Conservation (phyloP, 2,329 filamentous ascomycete genomes). For the Ascochyta viciae-villosae region DNA sequence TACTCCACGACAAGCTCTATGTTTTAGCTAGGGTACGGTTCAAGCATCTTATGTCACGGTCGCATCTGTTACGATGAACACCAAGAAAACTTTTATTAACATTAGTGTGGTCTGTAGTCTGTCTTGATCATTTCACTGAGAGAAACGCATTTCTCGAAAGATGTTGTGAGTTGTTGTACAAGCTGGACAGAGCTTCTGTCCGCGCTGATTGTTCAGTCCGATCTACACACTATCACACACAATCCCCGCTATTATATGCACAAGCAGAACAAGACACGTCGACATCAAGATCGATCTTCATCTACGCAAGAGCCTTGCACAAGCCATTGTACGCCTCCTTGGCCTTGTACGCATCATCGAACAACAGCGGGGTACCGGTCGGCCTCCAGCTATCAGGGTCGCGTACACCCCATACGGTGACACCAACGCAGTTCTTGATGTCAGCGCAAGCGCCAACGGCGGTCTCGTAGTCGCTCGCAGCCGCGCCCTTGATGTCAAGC, state of each 20-base stretch:
- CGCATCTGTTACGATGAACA: too few species aligned
- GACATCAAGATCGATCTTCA: not conserved
- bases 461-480: conserved; percentile 64
- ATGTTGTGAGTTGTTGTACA: not conserved
- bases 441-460: conserved; percentile 63
- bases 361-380: conserved; percentile 49
- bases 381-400: conserved; percentile 55
- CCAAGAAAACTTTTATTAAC: too few species aligned
- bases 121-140: not conserved
- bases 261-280: not conserved
- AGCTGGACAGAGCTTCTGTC: not conserved
- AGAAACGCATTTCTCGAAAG: too few species aligned
- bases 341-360: conserved; percentile 50
- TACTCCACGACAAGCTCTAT: too few species aligned
- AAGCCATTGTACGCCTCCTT: conserved; percentile 51
- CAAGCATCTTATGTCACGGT: too few species aligned
- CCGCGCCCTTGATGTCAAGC: conserved; percentile 69
- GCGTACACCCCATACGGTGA: conserved; percentile 67
- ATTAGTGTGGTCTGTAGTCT: too few species aligned
- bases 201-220: not conserved
- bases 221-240: not conserved
- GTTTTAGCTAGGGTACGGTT: too few species aligned
- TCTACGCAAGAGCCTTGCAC: conserved; percentile 13
- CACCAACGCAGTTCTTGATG: conserved; percentile 67
- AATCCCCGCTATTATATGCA: not conserved